Conservation (phyloP, 2,329 filamentous ascomycete species). For the Phialophora macrospora region DNA sequence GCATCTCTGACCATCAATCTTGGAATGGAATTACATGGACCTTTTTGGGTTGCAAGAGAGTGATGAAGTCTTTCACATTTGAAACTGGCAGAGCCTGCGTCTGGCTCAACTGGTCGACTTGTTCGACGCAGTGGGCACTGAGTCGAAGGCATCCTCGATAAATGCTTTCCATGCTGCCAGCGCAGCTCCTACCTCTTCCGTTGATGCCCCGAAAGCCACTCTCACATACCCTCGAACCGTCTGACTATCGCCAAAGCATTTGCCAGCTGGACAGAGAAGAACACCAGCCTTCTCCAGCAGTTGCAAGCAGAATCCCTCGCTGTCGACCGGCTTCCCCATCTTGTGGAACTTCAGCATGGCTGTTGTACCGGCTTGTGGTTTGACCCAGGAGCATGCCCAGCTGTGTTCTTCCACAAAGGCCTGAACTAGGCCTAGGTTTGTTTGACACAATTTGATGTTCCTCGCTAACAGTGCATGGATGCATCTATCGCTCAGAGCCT, state of each 20-base stretch:
- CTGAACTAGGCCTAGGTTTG: slow-evolving; percentile 69
- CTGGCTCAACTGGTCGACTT: slow-evolving; percentile 7
- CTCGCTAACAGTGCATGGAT: slow-evolving; percentile 67
- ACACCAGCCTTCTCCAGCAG: slow-evolving; percentile 72
- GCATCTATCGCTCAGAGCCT: slow-evolving; percentile 69
- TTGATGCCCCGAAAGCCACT: slow-evolving; percentile 76
- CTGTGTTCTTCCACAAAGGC: slow-evolving; percentile 69
- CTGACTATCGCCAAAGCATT: slow-evolving; percentile 69
- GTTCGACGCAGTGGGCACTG: slow-evolving; percentile 46
- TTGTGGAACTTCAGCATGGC: slow-evolving; percentile 73
- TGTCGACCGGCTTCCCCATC: slow-evolving; percentile 68
- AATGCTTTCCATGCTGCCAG: slow-evolving; percentile 62
- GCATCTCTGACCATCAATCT: slow-evolving; percentile 70
- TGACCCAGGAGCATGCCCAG: slow-evolving; percentile 70
- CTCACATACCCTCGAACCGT: slow-evolving; percentile 77
- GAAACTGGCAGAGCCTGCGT: not conserved
- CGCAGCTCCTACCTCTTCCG: slow-evolving; percentile 69
- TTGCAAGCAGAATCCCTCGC: slow-evolving; percentile 72
- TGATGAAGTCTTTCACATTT: slow-evolving; percentile 54
- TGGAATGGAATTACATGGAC: slow-evolving; percentile 53
- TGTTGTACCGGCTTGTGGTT: slow-evolving; percentile 78
- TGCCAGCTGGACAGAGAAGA: slow-evolving; percentile 73
- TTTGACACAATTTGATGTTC: slow-evolving; percentile 70
- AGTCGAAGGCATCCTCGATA: slow-evolving; percentile 61
- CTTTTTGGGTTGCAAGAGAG: slow-evolving; percentile 42